Percentiles rank a stretch among this genome's conserved stretches.
These are phyloP conservation scores for Aphanomyces cochlioides DNA, from an alignment of 352 stramenopile species.

Conservation along the genomic window DNA sequence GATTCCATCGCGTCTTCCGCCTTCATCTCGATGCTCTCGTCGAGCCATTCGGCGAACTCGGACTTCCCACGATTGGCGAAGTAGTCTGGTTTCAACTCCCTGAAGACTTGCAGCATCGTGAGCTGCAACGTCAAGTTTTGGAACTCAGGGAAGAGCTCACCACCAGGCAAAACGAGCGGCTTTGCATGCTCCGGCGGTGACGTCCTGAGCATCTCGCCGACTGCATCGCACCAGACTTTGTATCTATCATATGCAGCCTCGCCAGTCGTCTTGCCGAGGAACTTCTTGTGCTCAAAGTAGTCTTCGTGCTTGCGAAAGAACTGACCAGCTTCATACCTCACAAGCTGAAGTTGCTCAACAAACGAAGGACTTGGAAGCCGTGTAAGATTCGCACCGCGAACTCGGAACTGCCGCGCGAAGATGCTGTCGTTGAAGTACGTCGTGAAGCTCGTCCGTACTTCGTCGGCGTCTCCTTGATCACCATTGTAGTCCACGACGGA, in stretches of 20 bases:
- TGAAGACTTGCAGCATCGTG: constrained; percentile 44
- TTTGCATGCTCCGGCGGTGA: background rate
- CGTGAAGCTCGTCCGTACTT: constrained; percentile 22
- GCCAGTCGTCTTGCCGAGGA: background rate
- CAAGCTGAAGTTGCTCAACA: constrained; percentile 20
- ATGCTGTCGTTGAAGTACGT: constrained; percentile 8
- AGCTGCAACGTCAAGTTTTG: constrained; percentile 50
- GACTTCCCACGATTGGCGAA: constrained; percentile 47
- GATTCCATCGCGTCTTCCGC: constrained; percentile 48
- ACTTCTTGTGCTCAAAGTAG: constrained; percentile 21
- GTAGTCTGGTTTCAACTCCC: constrained; percentile 43
- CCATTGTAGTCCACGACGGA: constrained; percentile 4
- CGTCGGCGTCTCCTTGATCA: constrained; percentile 8
- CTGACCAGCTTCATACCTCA: constrained; percentile 26
- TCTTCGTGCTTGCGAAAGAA: constrained; percentile 30
- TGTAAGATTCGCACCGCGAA: background rate
- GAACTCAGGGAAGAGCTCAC: constrained; percentile 43
- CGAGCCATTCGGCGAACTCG: constrained; percentile 54
- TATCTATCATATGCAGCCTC: constrained; percentile 24
- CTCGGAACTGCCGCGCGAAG: constrained; percentile 26
- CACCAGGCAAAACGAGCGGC: constrained; percentile 28
- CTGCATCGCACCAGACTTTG: background rate
- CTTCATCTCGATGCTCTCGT: constrained; percentile 43
- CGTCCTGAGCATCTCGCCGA: constrained; percentile 35
- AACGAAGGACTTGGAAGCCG: constrained; percentile 15